These are phyloP conservation scores for Phaseolus coccineus DNA, from an alignment of 331 rosid genomes.

Conservation along the genomic window DNA sequence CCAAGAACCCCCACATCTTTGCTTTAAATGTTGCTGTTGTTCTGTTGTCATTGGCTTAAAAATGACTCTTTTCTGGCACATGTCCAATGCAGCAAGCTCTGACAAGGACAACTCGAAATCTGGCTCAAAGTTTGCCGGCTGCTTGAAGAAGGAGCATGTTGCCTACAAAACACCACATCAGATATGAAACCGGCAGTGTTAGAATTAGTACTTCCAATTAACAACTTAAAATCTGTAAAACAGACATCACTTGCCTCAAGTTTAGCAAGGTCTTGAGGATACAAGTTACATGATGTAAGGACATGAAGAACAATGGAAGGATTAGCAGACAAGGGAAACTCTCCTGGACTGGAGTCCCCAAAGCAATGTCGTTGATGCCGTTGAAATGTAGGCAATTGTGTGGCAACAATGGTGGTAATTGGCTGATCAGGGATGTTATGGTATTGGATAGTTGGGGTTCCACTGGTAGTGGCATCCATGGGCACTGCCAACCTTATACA, in stretches of 20 bases:
- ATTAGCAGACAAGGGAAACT: constrained; percentile 84
- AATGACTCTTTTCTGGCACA: constrained; percentile 80
- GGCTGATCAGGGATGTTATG: constrained; percentile 81
- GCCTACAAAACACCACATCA: constrained; percentile 70
- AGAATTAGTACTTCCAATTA: constrained; percentile 27
- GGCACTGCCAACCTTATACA: constrained; percentile 79
- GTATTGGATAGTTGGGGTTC: constrained; percentile 76
- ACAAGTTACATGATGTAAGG: constrained; percentile 75
- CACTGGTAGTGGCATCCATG: constrained; percentile 89
- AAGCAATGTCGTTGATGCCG: constrained; percentile 75
- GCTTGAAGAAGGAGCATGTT: constrained; percentile 87
- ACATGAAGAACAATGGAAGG: constrained; percentile 91
- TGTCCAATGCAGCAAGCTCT: constrained; percentile 86
- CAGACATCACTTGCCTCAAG: constrained; percentile 72
- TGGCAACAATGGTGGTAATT: constrained; percentile 59
- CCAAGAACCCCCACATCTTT: constrained; percentile 89
- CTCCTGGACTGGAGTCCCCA: constrained; percentile 76
- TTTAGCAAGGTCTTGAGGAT: constrained; percentile 84
- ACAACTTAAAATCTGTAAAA: constrained; percentile 17
- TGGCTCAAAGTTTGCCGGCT: constrained; percentile 77
- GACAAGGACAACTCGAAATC: constrained; percentile 70
- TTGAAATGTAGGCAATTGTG: constrained; percentile 64
- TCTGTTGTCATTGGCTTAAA: constrained; percentile 74
- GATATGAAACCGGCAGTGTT: constrained; percentile 51
- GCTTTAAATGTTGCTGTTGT: constrained; percentile 67